Percentiles rank a stretch among this genome's conserved stretches.
phyloP scores from a whole-genome alignment of 148 eudicot species.

The Cornus kousa region DNA sequence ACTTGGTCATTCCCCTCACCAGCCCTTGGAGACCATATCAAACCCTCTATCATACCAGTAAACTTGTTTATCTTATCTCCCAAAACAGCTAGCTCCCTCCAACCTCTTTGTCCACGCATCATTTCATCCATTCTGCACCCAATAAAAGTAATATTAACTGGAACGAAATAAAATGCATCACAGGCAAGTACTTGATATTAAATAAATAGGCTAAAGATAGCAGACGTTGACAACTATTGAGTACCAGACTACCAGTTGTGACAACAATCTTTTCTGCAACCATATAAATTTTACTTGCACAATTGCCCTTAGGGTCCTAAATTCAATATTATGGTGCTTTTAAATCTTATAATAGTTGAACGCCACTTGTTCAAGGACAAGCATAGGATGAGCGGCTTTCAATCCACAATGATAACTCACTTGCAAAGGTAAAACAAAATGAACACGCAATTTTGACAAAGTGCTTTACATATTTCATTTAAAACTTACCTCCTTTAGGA shows the following conservation, averaged over 20 bases:
- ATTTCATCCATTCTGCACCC: conserved; percentile 97
- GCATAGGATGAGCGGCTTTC: background rate
- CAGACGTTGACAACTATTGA: background rate
- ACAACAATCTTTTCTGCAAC: background rate
- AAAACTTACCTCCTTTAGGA: background rate
- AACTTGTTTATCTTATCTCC: conserved; percentile 97
- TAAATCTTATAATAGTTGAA: background rate
- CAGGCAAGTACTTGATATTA: background rate
- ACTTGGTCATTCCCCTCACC: conserved; percentile 60
- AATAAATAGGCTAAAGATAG: no score
- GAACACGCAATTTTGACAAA: conserved; percentile 3
- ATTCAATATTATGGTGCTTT: background rate
- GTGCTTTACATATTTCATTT: background rate
- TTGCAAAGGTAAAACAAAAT: no score
- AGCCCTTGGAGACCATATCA: conserved; percentile 94
- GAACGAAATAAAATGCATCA: conserved; percentile 2
- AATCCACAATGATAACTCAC: background rate
- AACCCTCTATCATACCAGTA: conserved; percentile 92
- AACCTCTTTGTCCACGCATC: conserved; percentile 99
- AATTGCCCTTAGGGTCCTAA: background rate
- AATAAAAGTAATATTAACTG: background rate
- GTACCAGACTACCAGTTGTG: background rate
- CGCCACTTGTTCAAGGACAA: background rate
- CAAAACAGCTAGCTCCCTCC: conserved; percentile 90
- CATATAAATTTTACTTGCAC: background rate